Evolutionary conservation across 2,329 filamentous ascomycete species (phyloP).

Genomic region (Xylariaceae sp.): DNA sequence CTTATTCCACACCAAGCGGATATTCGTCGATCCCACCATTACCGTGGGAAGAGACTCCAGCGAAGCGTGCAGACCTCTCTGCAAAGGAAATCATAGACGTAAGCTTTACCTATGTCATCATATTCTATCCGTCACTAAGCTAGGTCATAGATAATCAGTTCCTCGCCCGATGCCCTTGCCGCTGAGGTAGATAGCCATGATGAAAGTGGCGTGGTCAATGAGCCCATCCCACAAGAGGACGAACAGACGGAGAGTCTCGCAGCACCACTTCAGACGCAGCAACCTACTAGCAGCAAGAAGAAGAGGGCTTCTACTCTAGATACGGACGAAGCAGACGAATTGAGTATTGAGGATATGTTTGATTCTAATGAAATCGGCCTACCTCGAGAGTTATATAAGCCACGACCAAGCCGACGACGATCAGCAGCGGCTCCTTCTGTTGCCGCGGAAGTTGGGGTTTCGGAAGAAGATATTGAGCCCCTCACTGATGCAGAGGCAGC

Average conservation of each 20-base stretch:
- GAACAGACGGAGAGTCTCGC: conserved; percentile 2
- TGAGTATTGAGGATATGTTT: conserved; percentile 22
- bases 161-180: conserved; percentile 29
- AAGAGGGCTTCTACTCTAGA: conserved; percentile 19
- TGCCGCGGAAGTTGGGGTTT: conserved; percentile 1
- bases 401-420: conserved; percentile 20
- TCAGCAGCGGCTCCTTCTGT: conserved; percentile 4
- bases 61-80: conserved; percentile 12
- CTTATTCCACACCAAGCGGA: conserved; percentile 32
- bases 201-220: not conserved
- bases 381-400: conserved; percentile 19
- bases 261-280: conserved; percentile 1
- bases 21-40: conserved; percentile 31
- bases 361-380: conserved; percentile 11
- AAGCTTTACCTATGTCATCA: conserved; percentile 7
- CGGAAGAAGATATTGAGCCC: not conserved
- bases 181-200: conserved; percentile 11
- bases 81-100: conserved; percentile 22
- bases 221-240: conserved; percentile 4
- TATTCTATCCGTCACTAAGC: conserved; percentile 8
- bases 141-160: conserved; percentile 22
- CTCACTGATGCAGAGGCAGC: not conserved
- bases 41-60: conserved; percentile 25
- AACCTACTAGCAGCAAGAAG: conserved; percentile 9
- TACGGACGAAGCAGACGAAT: conserved; percentile 28